Evolutionary conservation across 2,329 filamentous ascomycete species (phyloP).

Genomic region (Dothideomycetes sp.): DNA sequence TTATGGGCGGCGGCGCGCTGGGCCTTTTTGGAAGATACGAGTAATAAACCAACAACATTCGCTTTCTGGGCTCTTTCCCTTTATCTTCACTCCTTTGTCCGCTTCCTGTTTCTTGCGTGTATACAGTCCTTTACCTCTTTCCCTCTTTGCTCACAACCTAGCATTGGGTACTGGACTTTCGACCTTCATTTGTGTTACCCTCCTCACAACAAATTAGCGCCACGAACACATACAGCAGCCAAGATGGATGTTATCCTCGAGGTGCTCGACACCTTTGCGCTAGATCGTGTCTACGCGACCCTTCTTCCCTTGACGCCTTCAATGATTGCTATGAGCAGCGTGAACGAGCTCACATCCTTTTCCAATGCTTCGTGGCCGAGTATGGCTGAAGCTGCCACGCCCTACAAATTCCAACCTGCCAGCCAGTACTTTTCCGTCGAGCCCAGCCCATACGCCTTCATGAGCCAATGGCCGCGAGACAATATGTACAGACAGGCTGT

Average conservation of each 20-base stretch:
- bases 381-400: conserved; percentile 31
- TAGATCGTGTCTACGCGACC: conserved; percentile 69
- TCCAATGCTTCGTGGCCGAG: conserved; percentile 48
- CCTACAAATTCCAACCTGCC: conserved; percentile 63
- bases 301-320: conserved; percentile 51
- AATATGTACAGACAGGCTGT: conserved; percentile 65
- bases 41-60: no score
- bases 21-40: no score
- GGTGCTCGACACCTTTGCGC: conserved; percentile 68
- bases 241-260: conserved; percentile 88
- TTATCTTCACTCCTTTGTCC: no score
- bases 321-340: conserved; percentile 45
- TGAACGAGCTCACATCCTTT: conserved; percentile 41
- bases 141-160: no score
- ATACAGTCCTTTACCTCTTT: no score
- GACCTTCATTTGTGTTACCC: no score
- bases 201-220: neutral
- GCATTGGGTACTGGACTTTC: no score
- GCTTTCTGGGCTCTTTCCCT: no score
- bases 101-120: no score
- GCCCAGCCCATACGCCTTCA: conserved; percentile 67
- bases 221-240: conserved; percentile 25
- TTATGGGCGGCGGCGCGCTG: no score
- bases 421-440: conserved; percentile 59
- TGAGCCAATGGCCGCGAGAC: conserved; percentile 68